Conservation (phyloP, 371 early-diverging fungal genomes). For the Circinella umbellata region DNA sequence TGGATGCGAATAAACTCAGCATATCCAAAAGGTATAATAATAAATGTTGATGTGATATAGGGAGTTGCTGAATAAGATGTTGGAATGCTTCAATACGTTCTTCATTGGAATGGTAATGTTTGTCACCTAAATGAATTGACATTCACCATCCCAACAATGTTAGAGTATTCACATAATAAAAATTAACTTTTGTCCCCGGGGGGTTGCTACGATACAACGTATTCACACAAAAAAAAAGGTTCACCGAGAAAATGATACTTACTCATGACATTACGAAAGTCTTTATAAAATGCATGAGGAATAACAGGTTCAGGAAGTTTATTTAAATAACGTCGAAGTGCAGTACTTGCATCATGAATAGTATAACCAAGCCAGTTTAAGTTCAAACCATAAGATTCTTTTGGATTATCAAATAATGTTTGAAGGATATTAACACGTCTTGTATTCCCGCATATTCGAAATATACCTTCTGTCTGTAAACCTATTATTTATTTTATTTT, state of each 20-base stretch:
- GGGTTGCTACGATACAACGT: too few species aligned
- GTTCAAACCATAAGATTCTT: constrained; percentile 63
- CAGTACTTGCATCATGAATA: constrained; percentile 67
- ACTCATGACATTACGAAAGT: constrained; percentile 66
- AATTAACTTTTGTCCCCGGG: too few species aligned
- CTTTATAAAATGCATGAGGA: constrained; percentile 55
- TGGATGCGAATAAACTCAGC: constrained; percentile 55
- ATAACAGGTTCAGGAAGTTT: constrained; percentile 72
- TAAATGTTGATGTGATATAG: constrained; percentile 60
- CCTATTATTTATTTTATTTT: too few species aligned
- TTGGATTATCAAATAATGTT: constrained; percentile 57
- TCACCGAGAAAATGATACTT: constrained; percentile 5
- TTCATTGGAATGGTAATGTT: constrained; percentile 13
- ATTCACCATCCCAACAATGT: too few species aligned
- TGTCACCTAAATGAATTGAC: constrained; percentile 9
- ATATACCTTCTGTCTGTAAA: constrained; percentile 27
- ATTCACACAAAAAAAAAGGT: not conserved
- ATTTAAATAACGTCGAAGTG: constrained; percentile 63
- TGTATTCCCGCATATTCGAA: constrained; percentile 43
- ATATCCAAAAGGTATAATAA: constrained; percentile 67
- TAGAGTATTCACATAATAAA: too few species aligned
- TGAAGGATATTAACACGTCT: constrained; percentile 66
- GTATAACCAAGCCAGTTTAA: constrained; percentile 63
- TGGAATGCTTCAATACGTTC: constrained; percentile 50
- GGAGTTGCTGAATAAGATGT: constrained; percentile 55